phyloP scores from a whole-genome alignment of 768 basidiomycete species.

The Holtermannia corniformis region DNA sequence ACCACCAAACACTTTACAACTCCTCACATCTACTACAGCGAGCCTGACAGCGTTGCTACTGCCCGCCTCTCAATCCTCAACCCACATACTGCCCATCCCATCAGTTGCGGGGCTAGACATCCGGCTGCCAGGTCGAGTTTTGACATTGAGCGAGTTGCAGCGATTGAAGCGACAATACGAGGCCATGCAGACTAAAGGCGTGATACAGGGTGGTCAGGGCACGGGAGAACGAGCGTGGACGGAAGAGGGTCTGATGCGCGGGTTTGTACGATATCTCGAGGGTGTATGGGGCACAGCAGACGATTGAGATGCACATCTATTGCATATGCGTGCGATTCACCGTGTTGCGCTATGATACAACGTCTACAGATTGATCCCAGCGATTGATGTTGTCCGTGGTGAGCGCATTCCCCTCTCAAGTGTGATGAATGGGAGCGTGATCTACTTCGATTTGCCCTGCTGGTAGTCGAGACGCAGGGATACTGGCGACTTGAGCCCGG shows the following conservation, averaged over 20 bases:
- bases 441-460: too few relatives aligned
- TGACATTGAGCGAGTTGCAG: constrained; percentile 82
- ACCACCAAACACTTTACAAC: constrained; percentile 75
- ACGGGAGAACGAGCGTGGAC: constrained; percentile 29
- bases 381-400: too few relatives aligned
- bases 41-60: constrained; percentile 64
- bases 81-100: constrained; percentile 51
- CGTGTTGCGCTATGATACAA: too few relatives aligned
- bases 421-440: too few relatives aligned
- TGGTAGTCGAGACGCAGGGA: not conserved
- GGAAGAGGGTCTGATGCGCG: constrained; percentile 34
- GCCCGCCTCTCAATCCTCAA: constrained; percentile 49
- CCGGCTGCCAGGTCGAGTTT: constrained; percentile 56
- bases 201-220: constrained; percentile 27
- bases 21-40: constrained; percentile 69
- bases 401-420: too few relatives aligned
- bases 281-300: constrained; percentile 26
- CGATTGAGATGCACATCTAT: not conserved
- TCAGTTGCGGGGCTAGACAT: constrained; percentile 48
- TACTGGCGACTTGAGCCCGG: too few relatives aligned
- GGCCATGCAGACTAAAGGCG: constrained; percentile 73
- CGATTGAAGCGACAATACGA: constrained; percentile 86
- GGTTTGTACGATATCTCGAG: constrained; percentile 43
- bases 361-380: too few relatives aligned
- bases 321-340: too few relatives aligned